Base-by-base conservation (phyloP, 768 basidiomycete genomes). In the Mycena capillaripes region DNA sequence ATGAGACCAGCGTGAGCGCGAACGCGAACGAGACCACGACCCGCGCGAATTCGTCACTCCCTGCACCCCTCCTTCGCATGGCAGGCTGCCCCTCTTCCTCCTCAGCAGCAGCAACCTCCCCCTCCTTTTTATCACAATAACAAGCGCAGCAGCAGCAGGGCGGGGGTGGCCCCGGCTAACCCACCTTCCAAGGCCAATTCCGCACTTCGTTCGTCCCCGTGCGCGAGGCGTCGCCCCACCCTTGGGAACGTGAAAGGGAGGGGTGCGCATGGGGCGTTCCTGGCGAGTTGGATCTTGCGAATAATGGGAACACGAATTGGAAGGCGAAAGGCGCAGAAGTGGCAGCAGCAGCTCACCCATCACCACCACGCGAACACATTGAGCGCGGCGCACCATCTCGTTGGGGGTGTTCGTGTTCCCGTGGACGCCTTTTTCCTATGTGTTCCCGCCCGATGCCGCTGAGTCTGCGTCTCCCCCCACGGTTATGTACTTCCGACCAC, bases 171-270 rank as follows among this genome's bases (percentile, higher is more conserved):
- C 66, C 40, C n/a, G n/a, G n/a, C n/a, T n/a, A n/a, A 29, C 60
- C 66, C 30, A 65, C 71, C n/a, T 73, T 73, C 66, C 71, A 73
- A 34, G 66, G 66, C 32, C 71, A 73, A 27, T 73, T 73, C 61
- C 71, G 69, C 62, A 73, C 71, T 9, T 69, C 66, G 17, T 73
- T 73, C 50, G 66, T 73, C 34, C 61, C 59, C 50, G 71, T 65
- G 17, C 66, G 71, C 61, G 66, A 72, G 30, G 66, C 65, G 11
- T 67, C 71, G n/a, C n/a, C n/a, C n/a, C n/a, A n/a, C n/a, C n/a
- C n/a, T n/a, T n/a, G n/a, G n/a, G n/a, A n/a, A n/a, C n/a, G n/a
- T n/a, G n/a, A n/a, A n/a, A n/a, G n/a, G n/a, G n/a, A n/a, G n/a
- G n/a, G n/a, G n/a, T n/a, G n/a, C n/a, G n/a, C n/a, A n/a, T n/a